A percentile compares a stretch with the other conserved stretches of the same genome.
These are phyloP conservation scores for sorghum (Sorghum bicolor) DNA, from an alignment of 176 grass and related monocot genomes.

Conservation along the genomic window DNA sequence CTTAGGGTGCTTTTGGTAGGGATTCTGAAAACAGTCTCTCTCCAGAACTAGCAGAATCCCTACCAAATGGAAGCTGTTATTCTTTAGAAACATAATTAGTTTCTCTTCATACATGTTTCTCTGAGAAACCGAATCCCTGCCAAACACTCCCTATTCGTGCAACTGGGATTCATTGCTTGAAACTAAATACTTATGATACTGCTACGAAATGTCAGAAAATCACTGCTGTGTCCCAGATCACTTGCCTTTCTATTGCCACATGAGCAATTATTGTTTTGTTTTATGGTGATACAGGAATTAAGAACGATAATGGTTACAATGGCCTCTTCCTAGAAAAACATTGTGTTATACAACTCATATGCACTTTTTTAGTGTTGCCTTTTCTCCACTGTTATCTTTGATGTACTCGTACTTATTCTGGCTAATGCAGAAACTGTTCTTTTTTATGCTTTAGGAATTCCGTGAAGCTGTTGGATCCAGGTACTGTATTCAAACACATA, in stretches of 20 bases:
- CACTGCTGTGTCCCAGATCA: neutral
- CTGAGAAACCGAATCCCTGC: neutral
- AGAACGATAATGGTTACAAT: neutral
- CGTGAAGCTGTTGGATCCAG: constrained; percentile 49
- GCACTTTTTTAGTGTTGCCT: neutral
- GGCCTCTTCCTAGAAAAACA: neutral
- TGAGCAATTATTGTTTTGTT: neutral
- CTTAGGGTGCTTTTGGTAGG: neutral
- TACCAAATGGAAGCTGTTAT: neutral
- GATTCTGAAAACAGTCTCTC: neutral
- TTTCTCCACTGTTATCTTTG: constrained; percentile 1
- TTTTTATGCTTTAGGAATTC: constrained; percentile 61
- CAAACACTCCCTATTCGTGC: neutral
- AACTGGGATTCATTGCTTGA: neutral
- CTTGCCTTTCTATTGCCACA: neutral
- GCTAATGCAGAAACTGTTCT: constrained; percentile 34
- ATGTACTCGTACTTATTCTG: neutral
- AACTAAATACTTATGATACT: neutral
- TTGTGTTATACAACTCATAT: neutral
- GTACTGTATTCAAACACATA: constrained; percentile 37
- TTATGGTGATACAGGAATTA: neutral
- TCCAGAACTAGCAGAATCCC: neutral
- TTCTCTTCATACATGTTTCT: neutral
- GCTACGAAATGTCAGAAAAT: neutral
- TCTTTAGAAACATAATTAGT: neutral